phyloP scores from a whole-genome alignment of 768 basidiomycete species.

The Ramaria sp. region DNA sequence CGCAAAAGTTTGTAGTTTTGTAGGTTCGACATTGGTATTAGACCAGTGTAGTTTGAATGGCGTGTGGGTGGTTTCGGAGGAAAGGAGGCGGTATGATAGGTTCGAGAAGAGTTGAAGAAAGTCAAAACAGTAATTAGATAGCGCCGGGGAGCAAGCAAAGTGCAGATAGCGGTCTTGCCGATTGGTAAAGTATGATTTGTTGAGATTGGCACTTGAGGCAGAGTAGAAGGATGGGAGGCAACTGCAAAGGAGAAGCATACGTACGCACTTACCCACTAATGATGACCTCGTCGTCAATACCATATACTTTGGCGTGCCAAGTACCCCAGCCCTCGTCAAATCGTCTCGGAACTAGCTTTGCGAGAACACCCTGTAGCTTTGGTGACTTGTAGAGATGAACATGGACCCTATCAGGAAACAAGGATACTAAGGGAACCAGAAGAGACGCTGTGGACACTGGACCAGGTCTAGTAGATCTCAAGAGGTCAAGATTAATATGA shows the following conservation, averaged over 20 bases:
- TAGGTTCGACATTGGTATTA: conserved; percentile 51
- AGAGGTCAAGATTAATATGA: conserved; percentile 68
- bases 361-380: conserved; percentile 61
- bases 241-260: conserved; percentile 4
- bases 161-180: conserved; percentile 91
- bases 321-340: conserved; percentile 99
- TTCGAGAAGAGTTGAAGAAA: conserved; percentile 58
- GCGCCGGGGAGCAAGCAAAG: conserved; percentile 43
- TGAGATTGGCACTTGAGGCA: conserved; percentile 73
- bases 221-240: background rate
- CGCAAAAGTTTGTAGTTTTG: conserved; percentile 54
- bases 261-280: conserved; percentile 71
- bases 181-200: conserved; percentile 85
- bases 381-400: conserved; percentile 85
- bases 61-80: conserved; percentile 19
- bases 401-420: conserved; percentile 62
- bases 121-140: conserved; percentile 77
- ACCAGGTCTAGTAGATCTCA: conserved; percentile 68
- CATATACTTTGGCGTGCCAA: conserved; percentile 97
- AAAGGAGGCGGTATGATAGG: conserved; percentile 57
- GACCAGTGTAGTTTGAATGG: conserved; percentile 58
- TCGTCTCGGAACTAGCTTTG: conserved; percentile 73
- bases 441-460: conserved; percentile 53
- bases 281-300: conserved; percentile 84
- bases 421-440: conserved; percentile 62